Evolutionary conservation across 805 yeast species (phyloP).

Genomic region (Jamesozyma spencerorum): DNA sequence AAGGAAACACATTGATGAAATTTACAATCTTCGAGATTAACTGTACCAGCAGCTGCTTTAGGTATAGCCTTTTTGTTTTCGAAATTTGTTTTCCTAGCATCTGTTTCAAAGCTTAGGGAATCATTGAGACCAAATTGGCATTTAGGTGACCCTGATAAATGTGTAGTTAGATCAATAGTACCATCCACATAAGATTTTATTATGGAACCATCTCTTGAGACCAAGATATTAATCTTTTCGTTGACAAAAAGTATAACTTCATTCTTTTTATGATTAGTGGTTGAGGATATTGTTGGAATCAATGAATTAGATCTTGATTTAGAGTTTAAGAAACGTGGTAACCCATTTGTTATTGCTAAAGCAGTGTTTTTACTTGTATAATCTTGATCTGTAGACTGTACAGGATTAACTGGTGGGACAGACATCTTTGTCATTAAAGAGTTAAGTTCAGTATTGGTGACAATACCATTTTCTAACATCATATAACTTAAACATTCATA

Average conservation of each 20-base stretch:
- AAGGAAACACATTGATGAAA: slow-evolving; percentile 83
- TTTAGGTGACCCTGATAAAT: slow-evolving; percentile 70
- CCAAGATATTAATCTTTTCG: slow-evolving; percentile 64
- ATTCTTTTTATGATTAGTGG: slow-evolving; percentile 48
- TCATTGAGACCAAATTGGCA: slow-evolving; percentile 77
- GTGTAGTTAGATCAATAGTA: slow-evolving; percentile 50
- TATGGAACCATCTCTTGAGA: slow-evolving; percentile 55
- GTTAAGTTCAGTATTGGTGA: slow-evolving; percentile 20
- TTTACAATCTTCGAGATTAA: slow-evolving; percentile 63
- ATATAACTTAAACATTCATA: slow-evolving; percentile 74
- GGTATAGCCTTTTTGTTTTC: slow-evolving; percentile 7
- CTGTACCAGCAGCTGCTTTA: slow-evolving; percentile 33
- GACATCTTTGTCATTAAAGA: slow-evolving; percentile 21
- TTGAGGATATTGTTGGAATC: no score
- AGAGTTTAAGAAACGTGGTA: no score
- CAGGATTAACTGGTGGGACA: slow-evolving; percentile 11
- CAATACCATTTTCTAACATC: slow-evolving; percentile 30
- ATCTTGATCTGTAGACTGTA: slow-evolving; percentile 1
- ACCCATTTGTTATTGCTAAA: no score
- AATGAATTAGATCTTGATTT: no score
- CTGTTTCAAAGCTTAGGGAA: slow-evolving; percentile 21
- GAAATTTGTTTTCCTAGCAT: slow-evolving; percentile 11
- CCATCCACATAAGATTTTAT: slow-evolving; percentile 73
- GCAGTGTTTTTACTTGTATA: neutral
- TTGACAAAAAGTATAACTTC: slow-evolving; percentile 68